Base-by-base conservation (phyloP, 169 alveolate species). In the Plasmodium gonderi region DNA sequence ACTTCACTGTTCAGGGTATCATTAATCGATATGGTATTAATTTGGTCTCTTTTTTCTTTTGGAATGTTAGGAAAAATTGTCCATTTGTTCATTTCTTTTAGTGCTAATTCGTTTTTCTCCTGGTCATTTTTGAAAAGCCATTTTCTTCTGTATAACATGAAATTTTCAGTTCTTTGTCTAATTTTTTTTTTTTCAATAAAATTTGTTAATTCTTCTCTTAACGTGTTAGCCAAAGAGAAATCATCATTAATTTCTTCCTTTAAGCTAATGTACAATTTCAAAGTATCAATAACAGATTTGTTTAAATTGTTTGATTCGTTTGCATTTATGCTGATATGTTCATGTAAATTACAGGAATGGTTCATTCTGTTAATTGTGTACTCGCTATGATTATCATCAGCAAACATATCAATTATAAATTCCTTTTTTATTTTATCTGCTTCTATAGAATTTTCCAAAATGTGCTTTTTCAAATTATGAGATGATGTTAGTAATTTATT, bases 341-440 rank as follows among this genome's bases (percentile, higher is more conserved):
- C 89, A 67, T 31, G 31, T 67, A 76, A 51, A 51, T 72, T 38
- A 75, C 33, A 51, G 11, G 67, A 51, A 36, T 65, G n/a, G 68
- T 85, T 76, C 68, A 85, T 40, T 7, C 36, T 38, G 40, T 51
- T 76, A 75, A 85, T 65, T 60, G 68, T 23, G 14, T 60, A 60
- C 47, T 85, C 92, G 45, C 47, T 54, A 14, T 85, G 79, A 85
- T 85, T 75, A 8, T 36, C 65, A 51, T 85, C 87, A 42, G 44
- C 92, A 54, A 85, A 85, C 65, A 85, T 26, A 76, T 75, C 87
- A 45, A 85, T 75, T 36, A 85, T 33, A 51, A 33, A 26, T 85
- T 72, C 45, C 67, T 85, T 85, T 67, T 75, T 75, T 14, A 85
- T 42, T 33, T 29, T 40, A 17, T 54, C 45, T 6, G 12, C 76